These are phyloP conservation scores for Racocetra persica DNA, from an alignment of 371 early-diverging fungal species.

Conservation along the genomic window DNA sequence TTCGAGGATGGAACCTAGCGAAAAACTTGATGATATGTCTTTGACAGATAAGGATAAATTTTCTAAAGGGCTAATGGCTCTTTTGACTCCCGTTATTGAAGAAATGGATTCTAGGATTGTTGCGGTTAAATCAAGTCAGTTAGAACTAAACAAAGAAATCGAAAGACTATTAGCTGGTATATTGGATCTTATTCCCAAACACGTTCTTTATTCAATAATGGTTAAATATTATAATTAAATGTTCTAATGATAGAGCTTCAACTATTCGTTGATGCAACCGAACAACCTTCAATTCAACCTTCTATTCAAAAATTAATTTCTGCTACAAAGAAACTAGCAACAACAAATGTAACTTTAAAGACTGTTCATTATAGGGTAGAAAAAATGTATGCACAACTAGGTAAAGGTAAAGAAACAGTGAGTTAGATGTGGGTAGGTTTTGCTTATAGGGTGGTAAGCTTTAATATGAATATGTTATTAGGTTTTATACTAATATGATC, in stretches of 20 bases:
- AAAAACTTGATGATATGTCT: no score
- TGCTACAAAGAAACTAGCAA: slow-evolving; percentile 52
- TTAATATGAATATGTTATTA: no score
- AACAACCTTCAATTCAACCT: slow-evolving; percentile 58
- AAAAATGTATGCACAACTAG: slow-evolving; percentile 48
- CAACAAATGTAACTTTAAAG: slow-evolving; percentile 53
- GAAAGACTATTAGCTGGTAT: slow-evolving; percentile 58
- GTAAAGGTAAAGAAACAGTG: slow-evolving; percentile 5
- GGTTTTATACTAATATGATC: no score
- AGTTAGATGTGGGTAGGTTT: no score
- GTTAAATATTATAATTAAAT: slow-evolving; percentile 31
- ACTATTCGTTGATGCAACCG: slow-evolving; percentile 55
- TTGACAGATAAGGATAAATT: slow-evolving; percentile 41
- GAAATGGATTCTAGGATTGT: slow-evolving; percentile 58
- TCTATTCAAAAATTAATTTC: slow-evolving; percentile 54
- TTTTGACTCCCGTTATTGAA: slow-evolving; percentile 54
- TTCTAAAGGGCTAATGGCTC: slow-evolving; percentile 47
- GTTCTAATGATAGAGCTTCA: slow-evolving; percentile 49
- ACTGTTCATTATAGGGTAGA: slow-evolving; percentile 55
- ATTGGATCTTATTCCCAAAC: background rate
- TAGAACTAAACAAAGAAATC: slow-evolving; percentile 59
- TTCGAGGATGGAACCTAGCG: no score
- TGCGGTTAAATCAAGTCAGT: slow-evolving; percentile 56
- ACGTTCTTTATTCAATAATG: background rate
- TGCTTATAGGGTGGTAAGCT: no score